These are phyloP conservation scores for Kwoniella sp. DNA, from an alignment of 768 basidiomycete genomes.

Conservation along the genomic window DNA sequence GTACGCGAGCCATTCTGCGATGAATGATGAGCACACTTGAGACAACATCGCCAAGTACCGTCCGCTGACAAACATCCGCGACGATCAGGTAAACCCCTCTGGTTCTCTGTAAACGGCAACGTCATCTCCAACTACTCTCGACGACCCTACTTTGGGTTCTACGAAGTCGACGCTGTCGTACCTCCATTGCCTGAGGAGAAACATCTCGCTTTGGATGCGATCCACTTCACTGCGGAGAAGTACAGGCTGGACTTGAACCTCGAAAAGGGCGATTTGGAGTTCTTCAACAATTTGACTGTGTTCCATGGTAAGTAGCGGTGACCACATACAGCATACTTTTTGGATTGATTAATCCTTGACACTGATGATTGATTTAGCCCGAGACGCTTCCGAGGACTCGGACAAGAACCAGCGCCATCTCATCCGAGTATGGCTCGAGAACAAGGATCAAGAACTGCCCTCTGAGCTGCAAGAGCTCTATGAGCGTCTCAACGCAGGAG, in stretches of 20 bases:
- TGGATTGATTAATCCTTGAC: background rate
- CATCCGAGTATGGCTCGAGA: conserved; percentile 27
- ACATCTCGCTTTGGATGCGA: conserved; percentile 36
- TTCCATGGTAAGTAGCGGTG: conserved; percentile 25
- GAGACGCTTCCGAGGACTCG: conserved; percentile 30
- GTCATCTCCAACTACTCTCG: conserved; percentile 32
- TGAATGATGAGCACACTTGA: no score
- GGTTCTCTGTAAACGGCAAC: conserved; percentile 1
- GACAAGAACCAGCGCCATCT: conserved; percentile 29
- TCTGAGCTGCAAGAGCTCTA: conserved; percentile 7
- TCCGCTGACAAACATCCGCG: background rate
- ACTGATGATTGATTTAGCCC: conserved; percentile 13
- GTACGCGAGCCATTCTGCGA: no score
- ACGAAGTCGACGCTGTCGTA: conserved; percentile 27
- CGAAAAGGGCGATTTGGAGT: conserved; percentile 38
- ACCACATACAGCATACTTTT: background rate
- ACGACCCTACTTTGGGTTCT: conserved; percentile 38
- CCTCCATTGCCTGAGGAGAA: conserved; percentile 27
- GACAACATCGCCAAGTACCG: no score
- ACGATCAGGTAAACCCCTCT: background rate
- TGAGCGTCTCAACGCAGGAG: background rate
- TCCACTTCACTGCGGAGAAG: conserved; percentile 39
- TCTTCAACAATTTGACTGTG: conserved; percentile 35
- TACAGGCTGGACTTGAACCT: conserved; percentile 35
- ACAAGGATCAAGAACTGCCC: conserved; percentile 25